Conservation (phyloP, 805 yeast genomes). For the Zygosaccharomyces kombuchaensis region DNA sequence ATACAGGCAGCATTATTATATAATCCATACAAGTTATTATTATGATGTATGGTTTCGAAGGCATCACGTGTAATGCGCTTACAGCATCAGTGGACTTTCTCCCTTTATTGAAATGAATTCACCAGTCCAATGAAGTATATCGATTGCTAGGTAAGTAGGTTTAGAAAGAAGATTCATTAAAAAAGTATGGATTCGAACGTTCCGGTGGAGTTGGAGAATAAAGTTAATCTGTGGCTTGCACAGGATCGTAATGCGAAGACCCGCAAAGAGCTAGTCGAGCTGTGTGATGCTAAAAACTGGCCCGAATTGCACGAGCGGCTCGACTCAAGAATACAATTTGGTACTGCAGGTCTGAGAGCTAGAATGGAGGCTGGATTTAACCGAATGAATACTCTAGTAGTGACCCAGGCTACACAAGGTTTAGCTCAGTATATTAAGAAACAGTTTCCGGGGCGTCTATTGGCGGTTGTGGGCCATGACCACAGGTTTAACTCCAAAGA, state of each 20-base stretch:
- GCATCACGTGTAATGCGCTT: neutral
- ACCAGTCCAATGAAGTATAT: too few relatives aligned
- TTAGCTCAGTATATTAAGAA: constrained; percentile 47
- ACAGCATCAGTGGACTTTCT: neutral
- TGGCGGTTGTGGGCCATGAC: constrained; percentile 80
- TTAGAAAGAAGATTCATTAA: neutral
- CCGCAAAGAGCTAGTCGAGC: constrained; percentile 47
- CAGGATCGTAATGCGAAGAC: constrained; percentile 43
- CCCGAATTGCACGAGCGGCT: constrained; percentile 50
- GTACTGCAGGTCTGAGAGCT: constrained; percentile 90
- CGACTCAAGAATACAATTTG: constrained; percentile 65
- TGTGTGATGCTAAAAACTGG: constrained; percentile 39
- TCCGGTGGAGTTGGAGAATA: constrained; percentile 17
- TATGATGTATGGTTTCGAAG: neutral
- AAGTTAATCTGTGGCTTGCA: constrained; percentile 25
- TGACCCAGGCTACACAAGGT: constrained; percentile 87
- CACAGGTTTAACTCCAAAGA: constrained; percentile 77
- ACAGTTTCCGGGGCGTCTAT: constrained; percentile 27
- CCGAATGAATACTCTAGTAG: constrained; percentile 84
- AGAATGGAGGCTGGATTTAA: constrained; percentile 87
- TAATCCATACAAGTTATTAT: neutral
- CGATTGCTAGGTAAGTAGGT: too few relatives aligned
- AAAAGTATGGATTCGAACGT: constrained; percentile 1
- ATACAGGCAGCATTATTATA: constrained; percentile 4
- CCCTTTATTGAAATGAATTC: too few relatives aligned